Evolutionary conservation across 176 grass and related monocot species (phyloP).

Genomic region (Areca catechu): DNA sequence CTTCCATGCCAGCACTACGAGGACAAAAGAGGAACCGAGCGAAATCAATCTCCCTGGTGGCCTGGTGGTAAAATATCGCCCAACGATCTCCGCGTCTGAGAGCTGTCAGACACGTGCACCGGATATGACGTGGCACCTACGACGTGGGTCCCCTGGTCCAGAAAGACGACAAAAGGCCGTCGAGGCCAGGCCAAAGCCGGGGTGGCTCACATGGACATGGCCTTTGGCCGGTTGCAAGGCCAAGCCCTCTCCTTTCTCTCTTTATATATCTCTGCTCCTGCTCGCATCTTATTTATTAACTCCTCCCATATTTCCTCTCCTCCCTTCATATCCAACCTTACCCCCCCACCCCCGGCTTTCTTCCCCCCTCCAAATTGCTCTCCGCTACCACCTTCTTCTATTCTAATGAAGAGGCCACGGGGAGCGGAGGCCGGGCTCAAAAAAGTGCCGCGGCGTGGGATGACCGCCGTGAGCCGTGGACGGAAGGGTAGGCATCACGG

Average conservation of each 20-base stretch:
- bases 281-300: not conserved
- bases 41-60: too few species aligned
- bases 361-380: not conserved
- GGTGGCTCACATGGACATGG: conserved; percentile 31
- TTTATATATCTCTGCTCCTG: not conserved
- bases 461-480: too few species aligned
- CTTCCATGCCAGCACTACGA: too few species aligned
- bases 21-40: too few species aligned
- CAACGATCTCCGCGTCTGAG: not conserved
- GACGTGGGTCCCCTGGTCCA: conserved; percentile 10
- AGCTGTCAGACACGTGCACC: conserved; percentile 66
- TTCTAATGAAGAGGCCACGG: not conserved
- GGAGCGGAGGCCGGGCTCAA: not conserved
- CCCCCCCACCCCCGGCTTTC: not conserved
- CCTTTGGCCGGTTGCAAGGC: too few species aligned
- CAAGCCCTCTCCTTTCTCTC: not conserved
- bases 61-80: too few species aligned
- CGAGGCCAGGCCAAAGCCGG: conserved; percentile 6
- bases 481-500: not conserved
- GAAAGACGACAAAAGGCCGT: conserved; percentile 31
- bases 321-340: not conserved
- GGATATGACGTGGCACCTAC: conserved; percentile 45
- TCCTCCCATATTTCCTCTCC: not conserved
- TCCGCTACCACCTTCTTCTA: not conserved
- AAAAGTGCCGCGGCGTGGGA: too few species aligned